A percentile compares a stretch with the other conserved stretches of the same genome.
These are phyloP conservation scores for Aurifilum marmelostoma DNA, from an alignment of 2,329 filamentous ascomycete genomes.

Conservation along the genomic window DNA sequence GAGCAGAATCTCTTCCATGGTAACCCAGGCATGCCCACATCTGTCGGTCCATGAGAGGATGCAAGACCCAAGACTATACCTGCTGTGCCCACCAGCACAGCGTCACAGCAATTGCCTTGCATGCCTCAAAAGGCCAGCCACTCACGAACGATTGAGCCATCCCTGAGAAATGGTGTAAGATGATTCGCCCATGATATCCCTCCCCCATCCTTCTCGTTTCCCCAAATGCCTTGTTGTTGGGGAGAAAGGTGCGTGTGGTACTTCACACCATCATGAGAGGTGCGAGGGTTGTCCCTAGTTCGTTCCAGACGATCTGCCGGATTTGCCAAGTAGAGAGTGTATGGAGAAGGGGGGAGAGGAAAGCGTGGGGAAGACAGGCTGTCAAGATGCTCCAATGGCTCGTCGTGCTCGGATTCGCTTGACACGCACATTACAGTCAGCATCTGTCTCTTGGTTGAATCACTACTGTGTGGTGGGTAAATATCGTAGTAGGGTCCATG, in stretches of 20 bases:
- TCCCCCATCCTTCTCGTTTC: too few species aligned
- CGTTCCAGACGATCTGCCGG: neutral
- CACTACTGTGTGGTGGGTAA: neutral
- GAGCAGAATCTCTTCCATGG: neutral
- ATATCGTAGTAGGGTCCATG: neutral
- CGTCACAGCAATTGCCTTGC: neutral
- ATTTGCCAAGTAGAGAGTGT: neutral
- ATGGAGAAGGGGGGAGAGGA: neutral
- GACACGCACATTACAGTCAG: neutral
- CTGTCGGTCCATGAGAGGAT: neutral
- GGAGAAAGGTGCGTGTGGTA: neutral
- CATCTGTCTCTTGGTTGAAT: neutral
- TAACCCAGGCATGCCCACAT: neutral
- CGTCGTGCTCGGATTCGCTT: neutral
- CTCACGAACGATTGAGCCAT: neutral
- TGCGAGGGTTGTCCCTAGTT: neutral
- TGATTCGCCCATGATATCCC: constrained; percentile 23
- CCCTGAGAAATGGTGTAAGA: constrained; percentile 21
- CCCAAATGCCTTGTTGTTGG: neutral
- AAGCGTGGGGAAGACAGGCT: neutral
- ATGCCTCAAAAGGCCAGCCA: neutral
- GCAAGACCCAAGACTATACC: neutral
- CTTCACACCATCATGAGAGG: neutral
- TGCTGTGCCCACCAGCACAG: constrained; percentile 1
- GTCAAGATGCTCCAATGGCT: neutral